Evolutionary conservation across 768 basidiomycete species (phyloP), one percentile per base, ranked within the genome.

Genomic region (Tricholoma furcatifolium): DNA sequence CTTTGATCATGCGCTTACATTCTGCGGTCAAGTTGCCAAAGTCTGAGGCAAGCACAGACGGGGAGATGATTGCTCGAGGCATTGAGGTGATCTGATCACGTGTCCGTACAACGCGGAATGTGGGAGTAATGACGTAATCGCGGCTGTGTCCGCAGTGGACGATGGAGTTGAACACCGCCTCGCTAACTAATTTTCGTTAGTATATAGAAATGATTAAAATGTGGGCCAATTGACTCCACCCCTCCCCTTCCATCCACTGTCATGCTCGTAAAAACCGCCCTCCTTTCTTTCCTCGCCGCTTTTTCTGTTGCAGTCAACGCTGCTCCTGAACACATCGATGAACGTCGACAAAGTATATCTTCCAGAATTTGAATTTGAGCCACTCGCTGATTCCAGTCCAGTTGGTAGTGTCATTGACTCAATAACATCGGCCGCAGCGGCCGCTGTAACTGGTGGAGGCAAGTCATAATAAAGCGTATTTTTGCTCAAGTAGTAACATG

Each of bases 31-130:
- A 83, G 65, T 96, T 87, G 38, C 93, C 95, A 71, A 99, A 95
- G 76, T 99, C 94, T 10, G 91, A 94, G 51, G 97, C 96, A 15
- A 99, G 87, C 39, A 98, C 93, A 3, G 95, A 98, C 18, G 97
- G 97, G 9, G 95, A 87, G 69, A 99, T 93, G 74, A 98, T 98
- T 12, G 92, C 85, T 60, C 81, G 83, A 60, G 86, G 88, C 93
- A 95, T 95, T 49, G 23, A 27, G 5, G 4, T 40, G 23, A 8
- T n/a, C n/a, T 2, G 21, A 50, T 43, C 48, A 54, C 50, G 48
- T 50, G 45, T 12, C 20, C n/a, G n/a, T n/a, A n/a, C n/a, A n/a
- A 10, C 20, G 8, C 8, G 4, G 23, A 40, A 32, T 18, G 11
- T 27, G 23, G 15, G 23, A 27, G 30, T 14, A 23, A 39, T 57